phyloP scores from a whole-genome alignment of 345 rosid genomes.

The Eucalyptus curtisii region DNA sequence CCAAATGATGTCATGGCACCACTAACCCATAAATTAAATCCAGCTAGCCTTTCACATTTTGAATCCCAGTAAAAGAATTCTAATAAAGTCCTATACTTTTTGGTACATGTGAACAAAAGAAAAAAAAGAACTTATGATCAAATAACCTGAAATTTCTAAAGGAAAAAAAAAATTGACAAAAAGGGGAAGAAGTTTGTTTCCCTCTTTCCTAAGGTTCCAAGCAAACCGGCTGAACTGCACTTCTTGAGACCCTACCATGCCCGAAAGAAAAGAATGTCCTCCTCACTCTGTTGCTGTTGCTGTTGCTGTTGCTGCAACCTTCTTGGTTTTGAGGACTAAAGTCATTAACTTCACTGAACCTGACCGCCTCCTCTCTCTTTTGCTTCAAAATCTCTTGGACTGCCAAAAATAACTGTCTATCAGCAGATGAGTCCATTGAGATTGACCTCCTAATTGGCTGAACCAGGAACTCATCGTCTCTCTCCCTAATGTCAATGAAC shows the following conservation, averaged over 20 bases:
- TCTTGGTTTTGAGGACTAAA: conserved; percentile 14
- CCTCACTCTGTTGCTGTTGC: conserved; percentile 30
- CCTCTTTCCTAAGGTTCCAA: conserved; percentile 26
- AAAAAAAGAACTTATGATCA: neutral
- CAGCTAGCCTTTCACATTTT: neutral
- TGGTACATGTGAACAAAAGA: neutral
- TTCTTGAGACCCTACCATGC: conserved; percentile 55
- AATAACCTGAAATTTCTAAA: neutral
- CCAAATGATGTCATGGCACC: neutral
- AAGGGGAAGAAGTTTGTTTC: neutral
- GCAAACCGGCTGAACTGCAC: conserved; percentile 49
- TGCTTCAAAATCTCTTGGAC: conserved; percentile 51
- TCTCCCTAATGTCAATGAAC: conserved; percentile 51
- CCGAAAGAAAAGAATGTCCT: conserved; percentile 72
- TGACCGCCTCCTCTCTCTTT: conserved; percentile 3
- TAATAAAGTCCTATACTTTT: neutral
- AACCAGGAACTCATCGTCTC: conserved; percentile 37
- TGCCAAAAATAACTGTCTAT: conserved; percentile 43
- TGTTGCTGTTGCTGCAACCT: conserved; percentile 19
- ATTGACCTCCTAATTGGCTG: conserved; percentile 79
- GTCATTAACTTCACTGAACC: conserved; percentile 5
- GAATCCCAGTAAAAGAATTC: neutral
- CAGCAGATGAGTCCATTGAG: conserved; percentile 79
- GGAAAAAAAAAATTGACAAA: neutral
- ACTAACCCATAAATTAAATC: neutral